Percentiles rank a stretch among this genome's conserved stretches.
Conservation (phyloP, 768 basidiomycete genomes). For the Tulasnella sp. region DNA sequence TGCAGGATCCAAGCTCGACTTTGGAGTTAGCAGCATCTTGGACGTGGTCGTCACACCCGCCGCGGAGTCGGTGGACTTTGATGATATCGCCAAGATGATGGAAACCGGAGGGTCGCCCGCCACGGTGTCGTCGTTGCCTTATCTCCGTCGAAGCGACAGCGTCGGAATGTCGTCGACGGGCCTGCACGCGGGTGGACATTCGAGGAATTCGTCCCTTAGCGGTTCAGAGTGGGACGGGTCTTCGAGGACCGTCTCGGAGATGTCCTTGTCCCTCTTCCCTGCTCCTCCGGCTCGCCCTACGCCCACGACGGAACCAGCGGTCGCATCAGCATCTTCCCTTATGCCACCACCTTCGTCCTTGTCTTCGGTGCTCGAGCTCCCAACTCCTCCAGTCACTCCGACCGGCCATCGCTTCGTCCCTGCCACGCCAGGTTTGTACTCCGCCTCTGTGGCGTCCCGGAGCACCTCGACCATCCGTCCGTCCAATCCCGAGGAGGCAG, state of each 20-base stretch:
- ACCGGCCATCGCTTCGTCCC: slow-evolving; percentile 3
- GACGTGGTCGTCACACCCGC: slow-evolving; percentile 14
- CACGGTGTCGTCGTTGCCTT: slow-evolving; percentile 18
- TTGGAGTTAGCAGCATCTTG: slow-evolving; percentile 1
- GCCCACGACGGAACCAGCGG: not conserved
- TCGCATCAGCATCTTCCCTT: not conserved
- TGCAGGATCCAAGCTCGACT: not conserved
- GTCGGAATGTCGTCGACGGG: not conserved
- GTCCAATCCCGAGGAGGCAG: not conserved
- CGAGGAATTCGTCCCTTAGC: not conserved
- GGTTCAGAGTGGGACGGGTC: slow-evolving; percentile 6
- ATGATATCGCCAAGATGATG: not conserved
- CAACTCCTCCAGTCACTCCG: slow-evolving; percentile 28
- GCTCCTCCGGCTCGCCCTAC: slow-evolving; percentile 1
- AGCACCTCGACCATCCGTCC: slow-evolving; percentile 27
- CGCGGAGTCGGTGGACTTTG: not conserved
- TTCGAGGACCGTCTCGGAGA: slow-evolving; percentile 18
- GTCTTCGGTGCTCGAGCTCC: slow-evolving; percentile 7
- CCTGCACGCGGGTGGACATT: not conserved
- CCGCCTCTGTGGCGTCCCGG: not conserved
- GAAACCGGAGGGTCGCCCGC: not conserved
- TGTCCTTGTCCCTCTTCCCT: slow-evolving; percentile 23
- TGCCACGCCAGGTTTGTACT: not conserved
- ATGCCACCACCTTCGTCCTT: not conserved
- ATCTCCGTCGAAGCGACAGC: slow-evolving; percentile 11